Evolutionary conservation across 2,329 filamentous ascomycete genomes (phyloP), one percentile per base, ranked within the genome.

Genomic region (Hymenoscyphus albidus): DNA sequence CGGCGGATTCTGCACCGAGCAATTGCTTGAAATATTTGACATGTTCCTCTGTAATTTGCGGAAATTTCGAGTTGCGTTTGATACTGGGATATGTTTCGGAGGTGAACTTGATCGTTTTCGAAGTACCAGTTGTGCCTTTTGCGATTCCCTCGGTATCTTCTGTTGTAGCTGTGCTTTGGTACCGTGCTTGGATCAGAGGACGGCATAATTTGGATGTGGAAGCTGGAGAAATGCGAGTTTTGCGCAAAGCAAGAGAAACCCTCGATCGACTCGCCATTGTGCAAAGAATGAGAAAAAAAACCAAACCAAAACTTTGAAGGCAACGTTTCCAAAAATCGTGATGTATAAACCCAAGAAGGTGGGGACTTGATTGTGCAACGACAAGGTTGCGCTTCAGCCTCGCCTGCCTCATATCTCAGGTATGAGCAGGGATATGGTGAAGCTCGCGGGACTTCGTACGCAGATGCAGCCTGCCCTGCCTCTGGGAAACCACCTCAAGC

Each of bases 21-120:
- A 97, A 79, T 22, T 86, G 81, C 76, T 89, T 88, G 83, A 99
- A 97, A 79, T 86, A 88, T 59, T 86, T 82, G 62, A 98, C 91
- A 82, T 99, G 90, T 48, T 94, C 89, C 56, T 82, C 77, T 2
- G 88, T 92, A 71, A 99, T 79, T 74, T 87, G 77, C 38, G 87
- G 81, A 77, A 95, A 99, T 35, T 87, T 88, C 14, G 85, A 77
- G 74, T 97, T 87, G 70, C 95, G 86, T 80, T 93, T 86, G 73
- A 99, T 81, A 65, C 90, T 83, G 9, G 95, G 94, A 74, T 96
- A 95, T 62, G 88, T 90, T 71, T 97, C 91, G 62, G 91, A 87
- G 16, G 95, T 99, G 79, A 90, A 91, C 77, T 90, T 91, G 74
- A 89, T 81, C 16, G 78, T 73, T 69, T 82, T 80, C 12, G 74